Base-by-base conservation (phyloP, 2,329 filamentous ascomycete species). In the Fusarium transvaalense region DNA sequence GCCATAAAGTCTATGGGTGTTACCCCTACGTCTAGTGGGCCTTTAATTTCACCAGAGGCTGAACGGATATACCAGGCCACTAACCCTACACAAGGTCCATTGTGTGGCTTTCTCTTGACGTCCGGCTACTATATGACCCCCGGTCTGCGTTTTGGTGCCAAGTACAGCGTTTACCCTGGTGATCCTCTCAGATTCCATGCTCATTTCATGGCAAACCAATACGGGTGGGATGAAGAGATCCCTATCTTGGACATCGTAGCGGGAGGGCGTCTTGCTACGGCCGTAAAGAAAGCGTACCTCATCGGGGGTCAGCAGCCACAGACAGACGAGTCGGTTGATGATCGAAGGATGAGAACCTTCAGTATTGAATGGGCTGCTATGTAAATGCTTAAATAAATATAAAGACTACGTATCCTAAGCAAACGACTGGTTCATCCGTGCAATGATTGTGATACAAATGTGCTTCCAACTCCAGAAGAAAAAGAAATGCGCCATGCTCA, bases 151-250 rank as follows among this genome's bases (percentile, higher is more conserved):
- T 99, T 99, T 75, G 96, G 96, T 27, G 97, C 94, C 73, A 89
- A 96, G 75, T 97, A 97, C 80, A 93, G 94, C 71, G 93, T 97
- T 7, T 99, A 99, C 74, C 96, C 96, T 0, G 96, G 96, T 45
- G 96, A 99, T 77, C 94, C 96, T 2, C 84, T 99, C 52, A 90
- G 96, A 13, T 99, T 97, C 78, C 96, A 99, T 79, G 96, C 93
- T 45, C 96, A 99, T 78, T 98, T 97, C 78, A 86, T 97, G 73
- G 92, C 91, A 10, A 91, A 91, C n/a, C 89, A 92, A 32, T 88
- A 92, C 72, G 89, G 85, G n/a, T 98, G 94, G 93, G 89, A 97
- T 64, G 88, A 97, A 74, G 89, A 94, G 71, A 91, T 99, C 58
- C 87, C 92, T 37, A 83, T 98, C 74, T 85, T 97, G 71, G 92